Evolutionary conservation across 2,329 filamentous ascomycete genomes (phyloP).

Genomic region (Xylariaceae sp.): DNA sequence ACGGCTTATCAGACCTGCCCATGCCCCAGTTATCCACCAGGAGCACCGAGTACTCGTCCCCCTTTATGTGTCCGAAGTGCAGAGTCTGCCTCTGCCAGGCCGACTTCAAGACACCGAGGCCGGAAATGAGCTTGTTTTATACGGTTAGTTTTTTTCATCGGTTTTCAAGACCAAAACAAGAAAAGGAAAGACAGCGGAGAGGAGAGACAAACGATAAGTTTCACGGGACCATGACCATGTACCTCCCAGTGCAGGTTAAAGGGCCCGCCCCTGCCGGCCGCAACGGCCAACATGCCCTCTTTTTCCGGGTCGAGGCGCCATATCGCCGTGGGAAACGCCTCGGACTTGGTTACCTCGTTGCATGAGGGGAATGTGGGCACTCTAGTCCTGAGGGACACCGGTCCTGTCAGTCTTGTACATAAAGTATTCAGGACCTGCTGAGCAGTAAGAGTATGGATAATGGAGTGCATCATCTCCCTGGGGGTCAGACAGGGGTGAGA

Average conservation of each 20-base stretch:
- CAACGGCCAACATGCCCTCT: constrained; percentile 58
- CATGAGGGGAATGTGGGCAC: constrained; percentile 23
- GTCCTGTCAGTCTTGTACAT: too few relatives aligned
- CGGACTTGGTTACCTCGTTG: constrained; percentile 42
- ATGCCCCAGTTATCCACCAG: constrained; percentile 82
- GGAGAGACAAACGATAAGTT: constrained; percentile 60
- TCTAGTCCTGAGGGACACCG: too few relatives aligned
- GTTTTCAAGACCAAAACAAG: background rate
- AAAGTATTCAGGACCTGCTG: too few relatives aligned
- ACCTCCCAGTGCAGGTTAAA: constrained; percentile 74
- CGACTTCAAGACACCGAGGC: constrained; percentile 61
- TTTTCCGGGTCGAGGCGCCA: constrained; percentile 65
- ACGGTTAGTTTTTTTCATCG: too few relatives aligned
- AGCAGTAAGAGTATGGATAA: too few relatives aligned
- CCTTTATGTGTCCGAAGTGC: constrained; percentile 70
- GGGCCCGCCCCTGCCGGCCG: constrained; percentile 66
- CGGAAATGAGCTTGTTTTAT: constrained; percentile 76
- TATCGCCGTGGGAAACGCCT: constrained; percentile 59
- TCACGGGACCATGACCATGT: constrained; percentile 67
- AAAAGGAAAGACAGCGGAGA: background rate
- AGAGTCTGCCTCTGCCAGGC: constrained; percentile 81
- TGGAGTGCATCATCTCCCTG: too few relatives aligned
- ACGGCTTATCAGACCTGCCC: constrained; percentile 71
- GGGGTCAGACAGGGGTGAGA: too few relatives aligned
- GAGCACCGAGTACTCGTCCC: constrained; percentile 64